Evolutionary conservation across 176 grass and related monocot genomes (phyloP), one percentile per base, ranked within the genome.

Genomic region (Musa troglodytarum): DNA sequence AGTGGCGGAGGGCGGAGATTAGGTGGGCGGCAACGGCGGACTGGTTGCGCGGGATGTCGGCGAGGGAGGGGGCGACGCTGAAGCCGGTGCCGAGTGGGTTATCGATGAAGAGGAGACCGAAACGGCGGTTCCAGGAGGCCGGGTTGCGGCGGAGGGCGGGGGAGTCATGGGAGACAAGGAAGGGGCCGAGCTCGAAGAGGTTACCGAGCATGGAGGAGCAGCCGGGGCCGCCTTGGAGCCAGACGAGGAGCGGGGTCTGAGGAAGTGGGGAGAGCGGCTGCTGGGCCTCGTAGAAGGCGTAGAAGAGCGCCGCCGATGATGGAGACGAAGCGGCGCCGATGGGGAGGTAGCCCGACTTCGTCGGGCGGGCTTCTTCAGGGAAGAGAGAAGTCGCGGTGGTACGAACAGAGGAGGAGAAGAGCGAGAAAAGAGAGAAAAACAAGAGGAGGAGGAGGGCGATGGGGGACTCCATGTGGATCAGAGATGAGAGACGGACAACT

Each of bases 101-200:
- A 84, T 96, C 92, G 26, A 96, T 64, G 81, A 96, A 91, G 71
- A 96, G 64, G 15, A 96, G 59, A 71, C 82, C 82, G 53, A 96
- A 91, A 17, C 80, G 84, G 4, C 79, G 82, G 88, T 90, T 90
- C 92, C 88, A 95, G 10, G 72, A 72, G 79, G 79, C 51, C 29
- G 55, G 81, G 75, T 90, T 88, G 11, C 9, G 43, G 19, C 65
- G 58, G 85, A 91, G 88, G 56, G 71, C 67, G 71, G 81, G 24
- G 26, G 51, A 52, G 77, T 53, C 52, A 49, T 50, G 22, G 71
- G 81, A 79, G 84, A 19, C 61, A 64, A 86, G 87, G 71, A 71
- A 92, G 11, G 90, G 79, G 10, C 84, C 84, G 34, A 89, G 69
- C 81, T 92, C 79, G 73, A 81, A 86, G 63, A 89, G 78, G 81